Base-by-base conservation (phyloP, 176 grass and related monocot species). In the Panicum miliaceum region DNA sequence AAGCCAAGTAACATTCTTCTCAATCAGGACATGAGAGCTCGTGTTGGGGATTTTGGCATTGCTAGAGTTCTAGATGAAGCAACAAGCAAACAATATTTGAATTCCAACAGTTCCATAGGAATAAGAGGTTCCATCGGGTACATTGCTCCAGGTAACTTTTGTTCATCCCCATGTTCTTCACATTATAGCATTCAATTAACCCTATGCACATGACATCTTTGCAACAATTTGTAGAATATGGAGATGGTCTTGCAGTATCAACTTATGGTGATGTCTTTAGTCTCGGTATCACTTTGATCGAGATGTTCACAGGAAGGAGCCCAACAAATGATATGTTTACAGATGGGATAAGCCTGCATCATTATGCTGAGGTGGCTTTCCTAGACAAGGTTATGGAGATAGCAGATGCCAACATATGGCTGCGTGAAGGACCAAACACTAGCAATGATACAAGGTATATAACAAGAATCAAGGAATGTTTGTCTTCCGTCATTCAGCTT, bases 1-100 rank as follows among this genome's bases (percentile, higher is more conserved):
- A 93, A 93, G 35, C 91, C 84, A 40, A 87, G 91, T 43, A 93
- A 93, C 4, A 80, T 93, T 84, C 84, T 93, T 81, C 91, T 93
- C 11, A 68, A 76, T n/a, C 54, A 85, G 27, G 75, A 84, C 26
- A 84, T 88, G 84, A 82, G 43, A 22, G 84, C 88, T 77, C 58
- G 80, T 19, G 27, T 93, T 14, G 84, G 76, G 2, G 91, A 93
- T 78, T 93, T 90, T 43, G 88, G 91, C 7, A 68, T 90, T 8
- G 75, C 88, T 42, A 84, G 47, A 66, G 72, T 90, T 41, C 42
- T 90, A n/a, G 73, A 77, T 62, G 71, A 83, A 72, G 27, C 16
- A 57, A 14, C 0, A 65, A 64, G 25, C 26, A 40, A 48, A 47
- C 6, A 54, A 22, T 15, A 46, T 6, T 7, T 72, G 37, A 54